Base-by-base conservation (phyloP, 1,139 yeast genomes). In the Saccharomyces hybrid region DNA sequence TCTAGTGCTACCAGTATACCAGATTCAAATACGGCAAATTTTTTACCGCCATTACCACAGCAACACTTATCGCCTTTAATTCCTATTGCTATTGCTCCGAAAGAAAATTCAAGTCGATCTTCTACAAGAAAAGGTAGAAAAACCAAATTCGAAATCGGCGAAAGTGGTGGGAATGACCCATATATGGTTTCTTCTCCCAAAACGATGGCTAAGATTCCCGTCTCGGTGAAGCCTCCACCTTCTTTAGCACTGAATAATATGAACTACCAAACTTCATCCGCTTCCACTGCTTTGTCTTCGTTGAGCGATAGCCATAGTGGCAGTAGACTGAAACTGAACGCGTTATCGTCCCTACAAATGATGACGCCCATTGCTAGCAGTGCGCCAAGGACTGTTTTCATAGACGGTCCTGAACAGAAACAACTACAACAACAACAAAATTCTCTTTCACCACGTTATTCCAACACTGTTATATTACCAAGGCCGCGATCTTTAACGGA, bases 311-410 rank as follows among this genome's bases (percentile, higher is more conserved):
- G 56, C 50, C 56, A 53, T 54, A 55, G 54, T 54, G 53, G 58
- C 56, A 55, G 60, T 63, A 58, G 61, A 50, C 46, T 55, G 28
- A 56, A 67, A 46, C 50, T 65, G 38, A 68, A 64, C 55, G 75
- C 71, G 2, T 59, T 72, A 28, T 73, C 76, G 0, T 67, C 71
- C 2, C 54, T 73, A 54, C 72, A 73, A 59, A 62, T 71, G 61
- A 72, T 73, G 76, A 72, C 76, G 0, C 76, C 76, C 7, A 49
- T 64, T 32, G 50, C 53, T 4, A 47, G 44, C n/a, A 52, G 50
- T 13, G 51, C 34, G 13, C 44, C 48, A n/a, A 47, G 38, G 20
- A 27, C 48, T 6, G 46, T 38, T 25, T 38, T 46, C 29, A 32
- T 27, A 9, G 48, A 46, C 38, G 25, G 46, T 6, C 53, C 51